Evolutionary conservation across 495 filamentous ascomycete species (phyloP), one percentile per base, ranked within the genome.

Genomic region (Penicillium malachiteum): DNA sequence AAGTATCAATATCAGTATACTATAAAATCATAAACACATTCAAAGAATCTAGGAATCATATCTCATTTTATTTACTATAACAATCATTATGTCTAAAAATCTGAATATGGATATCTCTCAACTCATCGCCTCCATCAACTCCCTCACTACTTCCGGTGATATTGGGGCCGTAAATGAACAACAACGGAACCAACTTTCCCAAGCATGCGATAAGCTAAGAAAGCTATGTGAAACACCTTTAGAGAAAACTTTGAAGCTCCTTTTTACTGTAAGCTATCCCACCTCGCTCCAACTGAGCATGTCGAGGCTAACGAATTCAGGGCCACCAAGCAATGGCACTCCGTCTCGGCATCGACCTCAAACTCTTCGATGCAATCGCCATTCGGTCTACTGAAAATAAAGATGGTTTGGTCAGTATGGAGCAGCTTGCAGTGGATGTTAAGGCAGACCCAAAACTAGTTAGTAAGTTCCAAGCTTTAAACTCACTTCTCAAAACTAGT

Each of bases 271-370:
- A 6, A 11, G 33, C 21, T 26, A 26, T 26, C 4, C 21, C 21
- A 26, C 4, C 21, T 26, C 21, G 21, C 21, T 26, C 21, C 21
- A 37, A 37, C 34, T 10, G 6, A 5, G 31, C 30, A 1, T 13
- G 31, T 13, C 16, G 13, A 26, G 21, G 34, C 34, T 50, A 11
- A 50, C 13, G 9, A 26, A 10, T 3, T 26, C 7, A 50, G 47
- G 47, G 13, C 16, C 47, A 50, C 34, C 47, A 50, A 39, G 31
- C 47, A 13, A 50, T 50, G 47, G 47, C 34, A 13, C 11, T 50
- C 26, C 47, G 47, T 18, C 31, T 50, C 8, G 47, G 33, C 2
- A 17, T 39, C 12, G 47, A 50, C 35, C 34, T 50, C 32, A 50
- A 50, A 35, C 47, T 50, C 47, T 50, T 50, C 17, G 47, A 50